Conservation (phyloP, 2,329 filamentous ascomycete genomes). For the Byssochlamys sp. region DNA sequence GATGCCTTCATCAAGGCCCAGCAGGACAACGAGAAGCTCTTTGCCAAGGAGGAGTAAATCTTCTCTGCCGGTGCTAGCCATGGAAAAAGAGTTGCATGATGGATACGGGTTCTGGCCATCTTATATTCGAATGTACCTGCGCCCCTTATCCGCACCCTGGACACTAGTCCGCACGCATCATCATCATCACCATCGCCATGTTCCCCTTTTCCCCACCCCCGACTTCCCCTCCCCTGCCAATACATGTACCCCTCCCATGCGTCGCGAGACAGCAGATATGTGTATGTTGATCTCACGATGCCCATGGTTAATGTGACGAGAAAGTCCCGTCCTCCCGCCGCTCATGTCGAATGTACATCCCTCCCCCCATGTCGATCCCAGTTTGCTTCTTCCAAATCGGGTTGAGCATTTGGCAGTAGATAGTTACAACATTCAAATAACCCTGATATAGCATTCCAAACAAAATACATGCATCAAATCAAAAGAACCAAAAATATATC, state of each 20-base stretch:
- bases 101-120: background rate
- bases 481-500: background rate
- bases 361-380: background rate
- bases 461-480: slow-evolving; percentile 1
- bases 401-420: slow-evolving; percentile 3
- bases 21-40: slow-evolving; percentile 85
- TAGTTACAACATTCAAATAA: slow-evolving; percentile 3
- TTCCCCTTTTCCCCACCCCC: background rate
- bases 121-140: background rate
- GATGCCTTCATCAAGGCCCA: slow-evolving; percentile 94
- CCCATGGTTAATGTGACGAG: background rate
- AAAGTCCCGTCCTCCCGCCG: background rate
- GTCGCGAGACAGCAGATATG: background rate
- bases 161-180: background rate
- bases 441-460: background rate
- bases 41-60: slow-evolving; percentile 47
- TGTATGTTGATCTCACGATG: background rate
- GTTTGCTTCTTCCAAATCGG: background rate
- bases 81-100: background rate
- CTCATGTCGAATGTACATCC: slow-evolving; percentile 1
- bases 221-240: background rate
- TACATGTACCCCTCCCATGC: background rate
- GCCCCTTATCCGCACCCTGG: background rate
- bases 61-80: slow-evolving; percentile 1
- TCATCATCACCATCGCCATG: background rate